Conservation (phyloP, 192 early-diverging fungal genomes). For the Cladochytrium replicatum region DNA sequence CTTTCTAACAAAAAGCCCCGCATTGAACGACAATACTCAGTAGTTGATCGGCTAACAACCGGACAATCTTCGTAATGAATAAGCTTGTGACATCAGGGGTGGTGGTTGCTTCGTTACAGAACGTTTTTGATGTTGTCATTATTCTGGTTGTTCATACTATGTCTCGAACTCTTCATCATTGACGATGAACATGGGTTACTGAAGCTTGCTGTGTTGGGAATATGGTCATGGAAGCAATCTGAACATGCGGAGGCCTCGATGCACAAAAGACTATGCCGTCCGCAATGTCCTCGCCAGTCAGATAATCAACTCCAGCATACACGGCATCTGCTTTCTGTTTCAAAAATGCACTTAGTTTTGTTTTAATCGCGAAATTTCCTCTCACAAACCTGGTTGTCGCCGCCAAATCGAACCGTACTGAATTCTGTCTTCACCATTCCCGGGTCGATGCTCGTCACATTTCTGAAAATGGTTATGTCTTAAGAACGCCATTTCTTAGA, state of each 20-base stretch:
- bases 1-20: no score
- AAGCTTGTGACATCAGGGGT: no score
- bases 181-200: slow-evolving; percentile 8
- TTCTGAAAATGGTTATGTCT: background rate
- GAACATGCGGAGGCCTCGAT: slow-evolving; percentile 59
- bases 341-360: no score
- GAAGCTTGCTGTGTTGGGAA: slow-evolving; percentile 45
- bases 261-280: slow-evolving; percentile 66
- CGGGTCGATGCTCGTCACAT: background rate
- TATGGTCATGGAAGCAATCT: slow-evolving; percentile 58
- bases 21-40: no score
- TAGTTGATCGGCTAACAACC: no score
- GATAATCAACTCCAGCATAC: slow-evolving; percentile 65
- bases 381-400: slow-evolving; percentile 41
- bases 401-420: slow-evolving; percentile 70
- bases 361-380: slow-evolving; percentile 7
- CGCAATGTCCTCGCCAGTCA: slow-evolving; percentile 62
- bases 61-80: no score
- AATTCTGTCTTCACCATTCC: slow-evolving; percentile 86
- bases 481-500: background rate
- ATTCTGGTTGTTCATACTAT: no score
- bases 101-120: no score
- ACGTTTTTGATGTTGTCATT: no score
- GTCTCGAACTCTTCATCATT: no score
- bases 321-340: slow-evolving; percentile 34